Conservation (phyloP, 108 stramenopile genomes). For the Asterionellopsis glacialis region DNA sequence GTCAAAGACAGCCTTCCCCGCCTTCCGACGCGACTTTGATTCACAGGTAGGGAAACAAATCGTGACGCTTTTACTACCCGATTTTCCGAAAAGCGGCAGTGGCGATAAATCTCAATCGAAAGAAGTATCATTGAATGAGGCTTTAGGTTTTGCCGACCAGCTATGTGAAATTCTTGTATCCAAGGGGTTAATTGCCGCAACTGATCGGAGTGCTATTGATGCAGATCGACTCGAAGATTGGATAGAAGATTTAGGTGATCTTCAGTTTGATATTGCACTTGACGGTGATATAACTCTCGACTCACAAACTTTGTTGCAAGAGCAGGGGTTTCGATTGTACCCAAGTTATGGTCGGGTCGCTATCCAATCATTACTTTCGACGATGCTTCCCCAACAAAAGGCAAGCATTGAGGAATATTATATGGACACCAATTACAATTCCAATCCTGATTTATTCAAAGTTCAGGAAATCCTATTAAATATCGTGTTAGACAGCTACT, state of each 20-base stretch:
- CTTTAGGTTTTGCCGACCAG: not conserved
- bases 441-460: conserved; percentile 80
- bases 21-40: conserved; percentile 54
- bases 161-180: not conserved
- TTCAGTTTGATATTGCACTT: conserved; percentile 52
- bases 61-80: conserved; percentile 10
- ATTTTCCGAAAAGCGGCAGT: not conserved
- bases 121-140: conserved; percentile 1
- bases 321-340: conserved; percentile 77
- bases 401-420: conserved; percentile 67
- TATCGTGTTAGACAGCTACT: conserved; percentile 44
- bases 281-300: conserved; percentile 71
- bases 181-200: conserved; percentile 22
- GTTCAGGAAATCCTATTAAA: conserved; percentile 80
- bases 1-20: conserved; percentile 28
- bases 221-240: conserved; percentile 35
- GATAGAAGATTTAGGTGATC: conserved; percentile 42
- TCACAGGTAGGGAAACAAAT: conserved; percentile 29
- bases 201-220: conserved; percentile 15
- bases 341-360: conserved; percentile 60
- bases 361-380: conserved; percentile 13
- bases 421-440: conserved; percentile 83
- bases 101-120: not conserved
- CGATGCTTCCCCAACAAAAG: conserved; percentile 7
- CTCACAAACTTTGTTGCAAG: conserved; percentile 70